Evolutionary conservation across 495 filamentous ascomycete genomes (phyloP).

Genomic region (Tuber melanosporum): DNA sequence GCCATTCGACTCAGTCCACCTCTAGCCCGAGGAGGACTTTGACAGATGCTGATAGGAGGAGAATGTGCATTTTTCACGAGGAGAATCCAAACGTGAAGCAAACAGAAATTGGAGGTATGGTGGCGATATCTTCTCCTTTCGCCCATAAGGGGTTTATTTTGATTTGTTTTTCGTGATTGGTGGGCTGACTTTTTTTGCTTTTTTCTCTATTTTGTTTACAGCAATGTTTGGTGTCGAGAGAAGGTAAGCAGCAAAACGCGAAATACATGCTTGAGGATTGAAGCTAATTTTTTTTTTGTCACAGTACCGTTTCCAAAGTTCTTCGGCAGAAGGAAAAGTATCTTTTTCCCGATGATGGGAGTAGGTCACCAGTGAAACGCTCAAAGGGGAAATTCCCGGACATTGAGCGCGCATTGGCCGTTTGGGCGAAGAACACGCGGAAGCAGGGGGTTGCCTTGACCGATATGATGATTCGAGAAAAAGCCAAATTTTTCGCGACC

Average conservation of each 20-base stretch:
- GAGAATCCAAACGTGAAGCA: constrained; percentile 94
- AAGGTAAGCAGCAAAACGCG: constrained; percentile 59
- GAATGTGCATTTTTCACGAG: constrained; percentile 94
- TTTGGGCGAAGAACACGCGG: constrained; percentile 78
- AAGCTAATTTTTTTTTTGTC: constrained; percentile 18
- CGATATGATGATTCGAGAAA: constrained; percentile 80
- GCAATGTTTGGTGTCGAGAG: constrained; percentile 94
- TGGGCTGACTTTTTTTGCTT: constrained; percentile 26
- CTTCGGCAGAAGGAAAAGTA: constrained; percentile 95
- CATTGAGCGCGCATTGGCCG: constrained; percentile 87
- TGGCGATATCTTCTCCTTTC: constrained; percentile 13
- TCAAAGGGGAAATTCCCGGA: constrained; percentile 88
- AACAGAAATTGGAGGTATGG: constrained; percentile 88
- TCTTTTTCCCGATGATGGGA: constrained; percentile 78
- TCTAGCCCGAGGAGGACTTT: constrained; percentile 78
- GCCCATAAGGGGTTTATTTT: constrained; percentile 1
- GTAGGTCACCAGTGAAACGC: constrained; percentile 79
- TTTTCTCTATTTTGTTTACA: constrained; percentile 43
- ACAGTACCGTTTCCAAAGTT: constrained; percentile 95
- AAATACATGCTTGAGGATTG: constrained; percentile 7
- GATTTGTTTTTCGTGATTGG: constrained; percentile 21
- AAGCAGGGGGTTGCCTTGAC: constrained; percentile 67
- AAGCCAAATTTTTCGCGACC: constrained; percentile 77
- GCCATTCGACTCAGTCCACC: constrained; percentile 42
- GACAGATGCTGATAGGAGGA: constrained; percentile 82